Evolutionary conservation across 2,329 filamentous ascomycete genomes (phyloP).

Genomic region (Xylaria multiplex): DNA sequence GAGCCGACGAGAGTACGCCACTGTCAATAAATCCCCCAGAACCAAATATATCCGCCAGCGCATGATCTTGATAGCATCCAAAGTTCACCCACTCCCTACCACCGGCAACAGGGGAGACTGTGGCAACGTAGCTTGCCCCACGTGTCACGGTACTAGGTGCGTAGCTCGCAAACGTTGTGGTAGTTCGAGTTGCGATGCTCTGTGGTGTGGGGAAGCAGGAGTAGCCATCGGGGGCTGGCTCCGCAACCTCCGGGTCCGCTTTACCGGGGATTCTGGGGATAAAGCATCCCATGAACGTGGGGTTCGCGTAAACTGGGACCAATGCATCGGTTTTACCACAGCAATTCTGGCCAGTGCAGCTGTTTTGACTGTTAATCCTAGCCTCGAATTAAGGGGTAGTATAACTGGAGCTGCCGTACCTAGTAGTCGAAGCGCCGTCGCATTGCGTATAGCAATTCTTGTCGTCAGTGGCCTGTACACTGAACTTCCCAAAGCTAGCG

Average conservation of each 20-base stretch:
- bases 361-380: slow-evolving; percentile 37
- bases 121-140: slow-evolving; percentile 38
- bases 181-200: slow-evolving; percentile 24
- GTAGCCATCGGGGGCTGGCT: slow-evolving; percentile 27
- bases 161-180: slow-evolving; percentile 15
- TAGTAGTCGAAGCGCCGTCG: slow-evolving; percentile 5
- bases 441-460: slow-evolving; percentile 22
- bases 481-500: slow-evolving; percentile 29
- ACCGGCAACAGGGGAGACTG: slow-evolving; percentile 25
- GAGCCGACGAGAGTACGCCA: too few species aligned
- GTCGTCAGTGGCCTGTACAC: slow-evolving; percentile 1
- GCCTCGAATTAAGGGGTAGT: neutral
- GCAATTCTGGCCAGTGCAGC: slow-evolving; percentile 40
- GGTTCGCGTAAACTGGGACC: slow-evolving; percentile 62
- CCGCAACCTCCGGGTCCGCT: slow-evolving; percentile 12
- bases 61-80: slow-evolving; percentile 30
- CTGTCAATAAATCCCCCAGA: too few species aligned
- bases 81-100: slow-evolving; percentile 25
- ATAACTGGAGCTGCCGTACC: slow-evolving; percentile 11
- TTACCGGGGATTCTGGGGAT: slow-evolving; percentile 46
- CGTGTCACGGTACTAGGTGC: slow-evolving; percentile 31
- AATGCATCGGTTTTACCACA: slow-evolving; percentile 43
- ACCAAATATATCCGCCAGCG: too few species aligned
- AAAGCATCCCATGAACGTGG: slow-evolving; percentile 61
- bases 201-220: slow-evolving; percentile 40